Evolutionary conservation across 2,329 filamentous ascomycete genomes (phyloP), one percentile per base, ranked within the genome.

Genomic region (Beauveria varroae): DNA sequence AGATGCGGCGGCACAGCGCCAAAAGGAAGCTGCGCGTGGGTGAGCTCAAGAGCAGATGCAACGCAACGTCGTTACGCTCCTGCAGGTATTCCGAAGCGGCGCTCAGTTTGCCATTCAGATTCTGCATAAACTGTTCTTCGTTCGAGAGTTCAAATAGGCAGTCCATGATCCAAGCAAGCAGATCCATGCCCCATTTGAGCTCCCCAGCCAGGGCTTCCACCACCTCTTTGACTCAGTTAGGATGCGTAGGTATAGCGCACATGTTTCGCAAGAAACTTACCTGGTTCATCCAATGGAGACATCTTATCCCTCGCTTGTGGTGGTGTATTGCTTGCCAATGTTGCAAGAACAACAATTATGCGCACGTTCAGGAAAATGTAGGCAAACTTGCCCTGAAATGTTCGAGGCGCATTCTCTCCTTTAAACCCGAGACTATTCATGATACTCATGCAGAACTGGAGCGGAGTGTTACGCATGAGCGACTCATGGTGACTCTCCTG

Each of bases 371-470:
- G 77, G 54, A 87, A 82, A 14, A 90, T 76, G 82, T 87, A 90
- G 7, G 91, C 84, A 64, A 93, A 83, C 70, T 91, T 92, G 64
- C 89, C 87, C 57, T 83, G 79, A 47, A 93, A 84, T 3, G 79
- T 82, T 22, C 90, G 85, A 8, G 81, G 75, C 41, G 80, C 77
- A 62, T 80, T 79, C 65, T 87, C 84, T 16, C 86, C 87, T 49
- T 80, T 81, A 70, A 89, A 93, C 3, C 89, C 90, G 10, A 97
- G 77, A 57, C 90, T 86, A 62, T 90, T 87, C 69, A 96, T 86
- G 30, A 95, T 84, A 68, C 90, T 90, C 14, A 97, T 78, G 61
- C 86, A 90, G 61, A 90, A 81, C 63, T 91, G 88, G 51, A 97
- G 81, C 41, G 86, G 80, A 3, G 81, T 78, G 68, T 95, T 93